Conservation (phyloP, 2,329 filamentous ascomycete species). For the Gnomoniopsis smithogilvyi region DNA sequence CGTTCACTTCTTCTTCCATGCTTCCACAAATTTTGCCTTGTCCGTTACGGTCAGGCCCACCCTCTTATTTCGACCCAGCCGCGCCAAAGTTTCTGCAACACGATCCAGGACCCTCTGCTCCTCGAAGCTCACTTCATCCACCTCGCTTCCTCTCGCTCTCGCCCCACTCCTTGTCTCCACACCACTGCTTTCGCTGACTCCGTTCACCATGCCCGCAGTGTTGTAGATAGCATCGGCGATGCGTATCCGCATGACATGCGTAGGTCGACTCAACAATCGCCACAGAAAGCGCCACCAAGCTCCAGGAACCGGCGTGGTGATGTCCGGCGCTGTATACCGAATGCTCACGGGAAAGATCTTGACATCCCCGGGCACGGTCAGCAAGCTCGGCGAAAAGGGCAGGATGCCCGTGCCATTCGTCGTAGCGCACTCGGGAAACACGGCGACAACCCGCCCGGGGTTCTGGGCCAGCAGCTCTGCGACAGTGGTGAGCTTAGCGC, state of each 20-base stretch:
- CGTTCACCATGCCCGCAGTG: constrained; percentile 37
- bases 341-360: constrained; percentile 90
- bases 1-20: constrained; percentile 46
- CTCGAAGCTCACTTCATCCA: constrained; percentile 38
- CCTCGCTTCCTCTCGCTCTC: constrained; percentile 24
- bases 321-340: constrained; percentile 82
- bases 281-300: constrained; percentile 74
- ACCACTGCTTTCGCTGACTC: constrained; percentile 24
- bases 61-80: constrained; percentile 82
- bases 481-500: constrained; percentile 56
- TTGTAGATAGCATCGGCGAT: constrained; percentile 75
- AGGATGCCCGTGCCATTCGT: constrained; percentile 91
- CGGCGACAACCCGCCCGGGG: constrained; percentile 72
- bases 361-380: constrained; percentile 62
- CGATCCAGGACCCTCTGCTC: constrained; percentile 73
- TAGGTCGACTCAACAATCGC: constrained; percentile 79
- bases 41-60: constrained; percentile 81
- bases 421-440: constrained; percentile 92
- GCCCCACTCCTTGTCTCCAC: constrained; percentile 26
- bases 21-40: constrained; percentile 77
- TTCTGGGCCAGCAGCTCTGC: constrained; percentile 62
- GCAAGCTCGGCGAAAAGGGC: constrained; percentile 74
- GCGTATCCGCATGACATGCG: constrained; percentile 85
- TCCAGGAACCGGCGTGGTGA: constrained; percentile 85
- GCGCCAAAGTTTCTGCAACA: constrained; percentile 81